A percentile compares a stretch with the other conserved stretches of the same genome.
These are phyloP conservation scores for Quercus dentata DNA, from an alignment of 306 rosid genomes.

Conservation along the genomic window DNA sequence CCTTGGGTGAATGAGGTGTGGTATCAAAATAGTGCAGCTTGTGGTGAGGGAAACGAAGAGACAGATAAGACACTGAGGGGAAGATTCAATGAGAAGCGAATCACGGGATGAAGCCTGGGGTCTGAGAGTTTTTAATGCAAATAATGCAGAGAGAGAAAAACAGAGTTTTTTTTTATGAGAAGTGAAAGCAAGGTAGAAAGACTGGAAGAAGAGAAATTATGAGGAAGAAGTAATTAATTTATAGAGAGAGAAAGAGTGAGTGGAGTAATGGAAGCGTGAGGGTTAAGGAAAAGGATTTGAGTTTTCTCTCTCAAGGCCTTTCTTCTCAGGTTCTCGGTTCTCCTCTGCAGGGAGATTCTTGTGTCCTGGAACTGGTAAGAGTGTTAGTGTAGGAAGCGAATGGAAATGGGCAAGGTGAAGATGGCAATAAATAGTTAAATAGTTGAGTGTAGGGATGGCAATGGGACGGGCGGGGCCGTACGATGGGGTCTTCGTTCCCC, in stretches of 20 bases:
- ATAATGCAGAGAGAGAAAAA: not conserved
- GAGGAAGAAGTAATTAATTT: not conserved
- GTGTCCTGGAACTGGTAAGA: not conserved
- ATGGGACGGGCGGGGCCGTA: no score
- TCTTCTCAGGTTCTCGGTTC: conserved; percentile 25
- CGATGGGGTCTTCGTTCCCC: no score
- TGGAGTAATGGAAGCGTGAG: conserved; percentile 65
- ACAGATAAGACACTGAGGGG: not conserved
- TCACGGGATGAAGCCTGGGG: conserved; percentile 6
- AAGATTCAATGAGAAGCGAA: conserved; percentile 12
- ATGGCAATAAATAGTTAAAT: not conserved
- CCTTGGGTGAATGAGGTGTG: not conserved
- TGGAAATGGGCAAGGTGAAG: not conserved
- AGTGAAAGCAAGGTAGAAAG: not conserved
- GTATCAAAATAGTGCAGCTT: conserved; percentile 6
- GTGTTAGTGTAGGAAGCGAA: not conserved
- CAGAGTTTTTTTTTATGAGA: conserved; percentile 11
- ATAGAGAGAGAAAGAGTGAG: not conserved
- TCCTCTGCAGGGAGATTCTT: not conserved
- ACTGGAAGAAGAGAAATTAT: not conserved
- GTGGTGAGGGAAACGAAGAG: not conserved
- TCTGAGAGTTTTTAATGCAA: conserved; percentile 27
- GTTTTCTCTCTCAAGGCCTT: conserved; percentile 62
- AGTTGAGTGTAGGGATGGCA: no score
- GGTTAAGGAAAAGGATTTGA: conserved; percentile 67